A percentile compares a stretch with the other conserved stretches of the same genome.
Conservation (phyloP, 2,329 filamentous ascomycete species). For the Curvularia lunata region DNA sequence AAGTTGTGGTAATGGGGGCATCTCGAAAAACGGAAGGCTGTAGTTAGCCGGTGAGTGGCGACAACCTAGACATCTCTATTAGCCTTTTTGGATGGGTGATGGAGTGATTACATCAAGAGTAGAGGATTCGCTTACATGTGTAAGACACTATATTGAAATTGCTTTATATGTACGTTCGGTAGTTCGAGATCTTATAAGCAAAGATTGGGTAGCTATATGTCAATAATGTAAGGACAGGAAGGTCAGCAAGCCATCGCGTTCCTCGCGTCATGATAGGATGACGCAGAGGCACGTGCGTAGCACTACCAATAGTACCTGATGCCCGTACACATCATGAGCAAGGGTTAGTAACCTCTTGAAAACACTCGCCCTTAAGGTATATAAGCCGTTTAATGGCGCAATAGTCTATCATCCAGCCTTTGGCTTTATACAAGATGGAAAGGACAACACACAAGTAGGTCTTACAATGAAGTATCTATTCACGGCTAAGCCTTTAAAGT, state of each 20-base stretch:
- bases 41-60: too few species aligned
- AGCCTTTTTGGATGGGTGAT: too few species aligned
- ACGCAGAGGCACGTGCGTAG: conserved; percentile 5
- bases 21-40: too few species aligned
- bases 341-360: not conserved
- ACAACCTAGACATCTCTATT: too few species aligned
- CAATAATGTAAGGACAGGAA: not conserved
- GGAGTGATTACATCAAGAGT: too few species aligned
- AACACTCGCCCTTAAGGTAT: conserved; percentile 3
- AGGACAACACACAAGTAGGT: conserved; percentile 5
- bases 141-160: not conserved
- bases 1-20: too few species aligned
- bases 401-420: not conserved
- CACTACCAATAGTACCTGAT: not conserved
- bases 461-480: conserved; percentile 1
- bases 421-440: conserved; percentile 5
- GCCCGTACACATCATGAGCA: not conserved
- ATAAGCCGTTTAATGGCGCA: conserved; percentile 1
- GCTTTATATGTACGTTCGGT: not conserved
- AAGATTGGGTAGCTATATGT: not conserved
- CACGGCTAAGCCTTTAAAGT: conserved; percentile 2
- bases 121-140: too few species aligned
- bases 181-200: not conserved
- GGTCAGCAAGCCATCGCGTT: conserved; percentile 2
- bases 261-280: conserved; percentile 1